A percentile compares a stretch with the other conserved stretches of the same genome.
Evolutionary conservation across 148 eudicot species (phyloP).

Genomic region (Rhododendron kiyosumense): DNA sequence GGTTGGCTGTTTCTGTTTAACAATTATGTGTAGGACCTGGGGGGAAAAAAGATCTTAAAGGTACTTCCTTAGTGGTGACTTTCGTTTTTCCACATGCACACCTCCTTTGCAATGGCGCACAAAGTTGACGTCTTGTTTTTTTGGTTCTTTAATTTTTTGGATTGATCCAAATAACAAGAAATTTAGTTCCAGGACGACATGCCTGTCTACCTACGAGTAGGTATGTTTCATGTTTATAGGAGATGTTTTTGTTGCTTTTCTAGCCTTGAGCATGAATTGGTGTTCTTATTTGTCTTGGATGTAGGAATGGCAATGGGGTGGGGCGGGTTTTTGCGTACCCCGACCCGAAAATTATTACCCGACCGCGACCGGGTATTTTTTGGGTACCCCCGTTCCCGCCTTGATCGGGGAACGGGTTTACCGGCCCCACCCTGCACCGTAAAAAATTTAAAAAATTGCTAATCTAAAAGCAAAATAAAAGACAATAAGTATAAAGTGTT

Average conservation of each 20-base stretch:
- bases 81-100: background rate
- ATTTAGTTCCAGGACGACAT: background rate
- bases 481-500: too few species aligned
- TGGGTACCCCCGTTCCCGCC: too few species aligned
- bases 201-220: background rate
- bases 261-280: background rate
- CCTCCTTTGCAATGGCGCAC: background rate
- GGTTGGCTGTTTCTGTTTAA: background rate
- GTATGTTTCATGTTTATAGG: background rate
- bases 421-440: too few species aligned
- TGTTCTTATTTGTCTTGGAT: background rate
- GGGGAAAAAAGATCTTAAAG: background rate
- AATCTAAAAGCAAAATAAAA: too few species aligned
- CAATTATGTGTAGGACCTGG: background rate
- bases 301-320: too few species aligned
- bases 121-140: background rate
- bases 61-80: background rate
- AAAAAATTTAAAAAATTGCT: too few species aligned
- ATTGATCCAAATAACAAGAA: background rate
- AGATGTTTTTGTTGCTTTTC: background rate
- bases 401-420: too few species aligned
- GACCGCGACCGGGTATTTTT: too few species aligned
- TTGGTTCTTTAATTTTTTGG: background rate
- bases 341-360: too few species aligned
- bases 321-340: too few species aligned